These are phyloP conservation scores for Heliamphora ciliata DNA, from an alignment of 179 eudicot species.

Conservation along the genomic window DNA sequence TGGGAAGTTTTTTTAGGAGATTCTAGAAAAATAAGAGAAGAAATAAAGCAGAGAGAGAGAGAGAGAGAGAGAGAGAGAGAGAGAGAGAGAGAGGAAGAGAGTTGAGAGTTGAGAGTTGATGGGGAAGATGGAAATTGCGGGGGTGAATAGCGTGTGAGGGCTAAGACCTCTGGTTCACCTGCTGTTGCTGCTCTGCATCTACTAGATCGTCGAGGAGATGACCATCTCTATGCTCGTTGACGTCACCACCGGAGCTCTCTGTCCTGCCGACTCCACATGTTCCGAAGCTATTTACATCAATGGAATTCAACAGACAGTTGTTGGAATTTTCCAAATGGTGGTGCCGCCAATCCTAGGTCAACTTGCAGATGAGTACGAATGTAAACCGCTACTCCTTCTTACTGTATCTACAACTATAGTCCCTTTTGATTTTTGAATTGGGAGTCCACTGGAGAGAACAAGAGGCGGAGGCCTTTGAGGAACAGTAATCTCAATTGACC, in stretches of 20 bases:
- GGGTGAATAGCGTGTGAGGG: slow-evolving; percentile 29
- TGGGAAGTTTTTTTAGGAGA: too few species aligned
- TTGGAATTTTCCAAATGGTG: slow-evolving; percentile 81
- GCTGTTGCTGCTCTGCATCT: slow-evolving; percentile 51
- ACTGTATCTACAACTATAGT: slow-evolving; percentile 65
- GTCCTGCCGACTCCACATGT: slow-evolving; percentile 50
- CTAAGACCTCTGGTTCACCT: slow-evolving; percentile 48
- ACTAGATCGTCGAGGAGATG: slow-evolving; percentile 84
- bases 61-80: not conserved
- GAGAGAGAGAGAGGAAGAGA: slow-evolving; percentile 8
- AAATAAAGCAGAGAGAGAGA: too few species aligned
- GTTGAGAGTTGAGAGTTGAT: not conserved
- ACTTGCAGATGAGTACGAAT: slow-evolving; percentile 81
- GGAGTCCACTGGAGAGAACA: too few species aligned
- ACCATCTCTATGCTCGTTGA: slow-evolving; percentile 74
- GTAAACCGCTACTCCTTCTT: slow-evolving; percentile 71
- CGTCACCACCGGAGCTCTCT: slow-evolving; percentile 64
- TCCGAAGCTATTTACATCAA: slow-evolving; percentile 67
- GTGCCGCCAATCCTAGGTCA: slow-evolving; percentile 79
- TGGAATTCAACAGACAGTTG: slow-evolving; percentile 79
- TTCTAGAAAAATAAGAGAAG: too few species aligned
- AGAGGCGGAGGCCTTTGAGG: not conserved
- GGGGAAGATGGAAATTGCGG: slow-evolving; percentile 18
- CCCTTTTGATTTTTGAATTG: slow-evolving; percentile 41
- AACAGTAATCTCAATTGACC: too few species aligned